Evolutionary conservation across 2,329 filamentous ascomycete species (phyloP).

Genomic region (Chrysosporium queenslandicum): DNA sequence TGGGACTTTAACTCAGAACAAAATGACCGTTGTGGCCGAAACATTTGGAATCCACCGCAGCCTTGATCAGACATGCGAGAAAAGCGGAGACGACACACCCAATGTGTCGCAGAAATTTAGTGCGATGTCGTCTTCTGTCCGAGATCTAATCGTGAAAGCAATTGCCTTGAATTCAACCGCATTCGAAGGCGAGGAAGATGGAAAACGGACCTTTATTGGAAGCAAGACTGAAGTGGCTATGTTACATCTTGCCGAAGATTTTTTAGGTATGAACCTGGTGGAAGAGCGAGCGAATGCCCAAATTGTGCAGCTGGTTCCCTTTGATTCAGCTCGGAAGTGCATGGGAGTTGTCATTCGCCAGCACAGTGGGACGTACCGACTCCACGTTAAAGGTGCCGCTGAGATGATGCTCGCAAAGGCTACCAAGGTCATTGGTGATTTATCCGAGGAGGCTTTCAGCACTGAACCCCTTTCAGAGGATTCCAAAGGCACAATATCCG

Average conservation of each 20-base stretch:
- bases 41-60: slow-evolving; percentile 52
- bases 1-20: slow-evolving; percentile 63
- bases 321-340: slow-evolving; percentile 66
- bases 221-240: slow-evolving; percentile 70
- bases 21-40: slow-evolving; percentile 66
- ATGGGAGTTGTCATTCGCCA: slow-evolving; percentile 41
- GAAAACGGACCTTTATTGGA: slow-evolving; percentile 52
- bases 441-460: slow-evolving; percentile 20
- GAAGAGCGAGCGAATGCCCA: slow-evolving; percentile 53
- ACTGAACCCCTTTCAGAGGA: slow-evolving; percentile 23
- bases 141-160: slow-evolving; percentile 33
- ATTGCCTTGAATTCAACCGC: slow-evolving; percentile 54
- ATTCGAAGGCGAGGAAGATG: slow-evolving; percentile 66
- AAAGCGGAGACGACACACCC: slow-evolving; percentile 14
- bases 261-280: slow-evolving; percentile 57
- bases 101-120: slow-evolving; percentile 25
- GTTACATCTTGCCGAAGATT: slow-evolving; percentile 56
- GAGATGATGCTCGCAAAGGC: slow-evolving; percentile 37
- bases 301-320: slow-evolving; percentile 59
- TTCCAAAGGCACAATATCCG: slow-evolving; percentile 23
- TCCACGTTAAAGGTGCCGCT: slow-evolving; percentile 42
- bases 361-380: slow-evolving; percentile 32
- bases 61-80: slow-evolving; percentile 39
- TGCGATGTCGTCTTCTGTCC: slow-evolving; percentile 25
- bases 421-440: slow-evolving; percentile 27